Percentiles rank a stretch among this genome's conserved stretches.
Conservation (phyloP, 2,329 filamentous ascomycete genomes). For the Fusarium torreyae region DNA sequence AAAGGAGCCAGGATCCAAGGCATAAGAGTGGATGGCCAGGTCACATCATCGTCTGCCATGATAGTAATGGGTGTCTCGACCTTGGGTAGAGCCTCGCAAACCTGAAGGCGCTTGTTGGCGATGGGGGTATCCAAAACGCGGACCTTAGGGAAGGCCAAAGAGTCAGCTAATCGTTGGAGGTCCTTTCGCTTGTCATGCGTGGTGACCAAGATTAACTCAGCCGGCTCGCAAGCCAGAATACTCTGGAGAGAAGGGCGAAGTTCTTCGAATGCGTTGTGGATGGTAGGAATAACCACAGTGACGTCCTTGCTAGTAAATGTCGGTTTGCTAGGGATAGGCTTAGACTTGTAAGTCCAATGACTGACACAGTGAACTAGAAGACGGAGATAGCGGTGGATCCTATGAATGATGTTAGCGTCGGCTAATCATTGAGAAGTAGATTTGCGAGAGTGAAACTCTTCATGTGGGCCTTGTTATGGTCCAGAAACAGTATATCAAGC, state of each 20-base stretch:
- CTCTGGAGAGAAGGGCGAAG: constrained; percentile 85
- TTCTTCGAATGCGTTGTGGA: constrained; percentile 88
- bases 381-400: constrained; percentile 89
- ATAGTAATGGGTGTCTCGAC: constrained; percentile 88
- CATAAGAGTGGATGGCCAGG: constrained; percentile 88
- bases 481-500: not conserved
- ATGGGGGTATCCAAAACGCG: constrained; percentile 83
- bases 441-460: not conserved
- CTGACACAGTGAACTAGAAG: constrained; percentile 87
- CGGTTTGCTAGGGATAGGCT: constrained; percentile 86
- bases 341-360: constrained; percentile 89
- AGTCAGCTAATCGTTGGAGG: constrained; percentile 76
- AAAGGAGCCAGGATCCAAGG: constrained; percentile 96
- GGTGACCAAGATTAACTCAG: constrained; percentile 87
- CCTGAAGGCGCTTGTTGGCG: constrained; percentile 95
- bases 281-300: constrained; percentile 93
- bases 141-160: constrained; percentile 73
- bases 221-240: constrained; percentile 78
- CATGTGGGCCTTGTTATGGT: not conserved
- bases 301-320: constrained; percentile 86
- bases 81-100: constrained; percentile 89
- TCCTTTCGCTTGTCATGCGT: constrained; percentile 83
- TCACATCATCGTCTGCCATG: constrained; percentile 96
- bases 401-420: constrained; percentile 56
- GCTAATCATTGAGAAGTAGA: constrained; percentile 1